These are phyloP conservation scores for Plasmodium gonderi DNA, from an alignment of 169 alveolate genomes.

Conservation along the genomic window DNA sequence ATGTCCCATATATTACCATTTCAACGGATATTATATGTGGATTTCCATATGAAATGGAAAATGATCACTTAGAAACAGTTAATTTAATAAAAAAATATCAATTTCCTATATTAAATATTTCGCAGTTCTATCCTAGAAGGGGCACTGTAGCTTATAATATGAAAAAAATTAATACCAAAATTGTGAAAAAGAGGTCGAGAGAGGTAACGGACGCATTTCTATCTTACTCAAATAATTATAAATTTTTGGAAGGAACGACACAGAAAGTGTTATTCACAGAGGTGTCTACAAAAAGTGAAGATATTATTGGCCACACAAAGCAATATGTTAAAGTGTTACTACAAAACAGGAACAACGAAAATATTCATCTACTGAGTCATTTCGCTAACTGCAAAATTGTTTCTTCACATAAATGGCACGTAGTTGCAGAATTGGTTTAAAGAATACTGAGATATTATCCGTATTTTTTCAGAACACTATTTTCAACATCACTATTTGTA, in stretches of 20 bases:
- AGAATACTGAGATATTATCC: neutral
- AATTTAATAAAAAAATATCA: conserved; percentile 90
- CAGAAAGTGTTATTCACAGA: conserved; percentile 91
- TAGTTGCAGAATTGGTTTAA: conserved; percentile 22
- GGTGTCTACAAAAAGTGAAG: conserved; percentile 86
- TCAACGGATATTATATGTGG: conserved; percentile 99
- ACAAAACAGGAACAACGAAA: conserved; percentile 40
- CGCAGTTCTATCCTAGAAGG: conserved; percentile 97
- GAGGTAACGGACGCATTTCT: conserved; percentile 92
- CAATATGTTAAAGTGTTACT: conserved; percentile 91
- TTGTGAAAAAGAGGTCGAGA: conserved; percentile 91
- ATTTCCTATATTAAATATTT: conserved; percentile 97
- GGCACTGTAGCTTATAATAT: conserved; percentile 82
- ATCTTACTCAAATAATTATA: conserved; percentile 89
- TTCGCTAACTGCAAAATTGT: conserved; percentile 36
- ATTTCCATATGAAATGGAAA: conserved; percentile 97
- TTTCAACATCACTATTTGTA: neutral
- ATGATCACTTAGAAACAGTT: conserved; percentile 93
- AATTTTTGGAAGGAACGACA: conserved; percentile 83
- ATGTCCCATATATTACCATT: conserved; percentile 93
- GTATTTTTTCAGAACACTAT: neutral
- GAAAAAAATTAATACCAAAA: conserved; percentile 89
- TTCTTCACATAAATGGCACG: conserved; percentile 71
- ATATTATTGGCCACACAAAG: conserved; percentile 95
- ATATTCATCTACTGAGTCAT: conserved; percentile 18